Conservation (phyloP, 257 asterid species). For the Penstemon newberryi region DNA sequence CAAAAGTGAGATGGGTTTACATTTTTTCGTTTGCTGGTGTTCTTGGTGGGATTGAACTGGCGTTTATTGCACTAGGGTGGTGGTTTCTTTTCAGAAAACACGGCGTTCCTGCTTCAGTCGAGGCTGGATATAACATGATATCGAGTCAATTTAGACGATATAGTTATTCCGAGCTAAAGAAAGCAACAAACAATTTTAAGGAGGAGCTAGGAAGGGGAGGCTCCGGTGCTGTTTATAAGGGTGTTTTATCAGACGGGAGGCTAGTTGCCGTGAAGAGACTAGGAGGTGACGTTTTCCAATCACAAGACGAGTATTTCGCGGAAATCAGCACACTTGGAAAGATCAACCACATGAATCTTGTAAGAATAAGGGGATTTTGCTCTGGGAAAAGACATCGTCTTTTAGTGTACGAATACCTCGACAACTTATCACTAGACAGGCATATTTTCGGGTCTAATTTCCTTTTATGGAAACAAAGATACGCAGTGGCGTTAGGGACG, state of each 20-base stretch:
- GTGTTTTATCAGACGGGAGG: slow-evolving; percentile 43
- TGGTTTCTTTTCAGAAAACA: slow-evolving; percentile 48
- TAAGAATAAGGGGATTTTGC: slow-evolving; percentile 52
- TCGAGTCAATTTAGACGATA: slow-evolving; percentile 45
- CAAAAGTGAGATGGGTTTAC: slow-evolving; percentile 42
- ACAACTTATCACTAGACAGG: slow-evolving; percentile 45
- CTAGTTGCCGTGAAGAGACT: slow-evolving; percentile 60
- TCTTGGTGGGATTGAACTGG: slow-evolving; percentile 39
- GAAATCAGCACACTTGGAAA: slow-evolving; percentile 51
- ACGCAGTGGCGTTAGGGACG: slow-evolving; percentile 48
- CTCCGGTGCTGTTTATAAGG: slow-evolving; percentile 50
- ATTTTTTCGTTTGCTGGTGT: slow-evolving; percentile 38
- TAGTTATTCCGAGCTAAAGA: slow-evolving; percentile 41
- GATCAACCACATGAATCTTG: slow-evolving; percentile 68
- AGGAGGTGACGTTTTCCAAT: slow-evolving; percentile 37
- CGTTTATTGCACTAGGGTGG: slow-evolving; percentile 43
- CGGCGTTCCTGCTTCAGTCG: slow-evolving; percentile 46
- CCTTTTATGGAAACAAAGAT: slow-evolving; percentile 48
- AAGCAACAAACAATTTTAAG: slow-evolving; percentile 49
- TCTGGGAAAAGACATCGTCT: slow-evolving; percentile 39
- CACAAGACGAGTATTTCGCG: slow-evolving; percentile 50
- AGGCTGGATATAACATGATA: slow-evolving; percentile 52
- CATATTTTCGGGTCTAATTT: slow-evolving; percentile 36
- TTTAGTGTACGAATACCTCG: slow-evolving; percentile 53
- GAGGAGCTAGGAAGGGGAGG: slow-evolving; percentile 58